Evolutionary conservation across 495 filamentous ascomycete species (phyloP), one percentile per base, ranked within the genome.

Genomic region (Xylona heveae): DNA sequence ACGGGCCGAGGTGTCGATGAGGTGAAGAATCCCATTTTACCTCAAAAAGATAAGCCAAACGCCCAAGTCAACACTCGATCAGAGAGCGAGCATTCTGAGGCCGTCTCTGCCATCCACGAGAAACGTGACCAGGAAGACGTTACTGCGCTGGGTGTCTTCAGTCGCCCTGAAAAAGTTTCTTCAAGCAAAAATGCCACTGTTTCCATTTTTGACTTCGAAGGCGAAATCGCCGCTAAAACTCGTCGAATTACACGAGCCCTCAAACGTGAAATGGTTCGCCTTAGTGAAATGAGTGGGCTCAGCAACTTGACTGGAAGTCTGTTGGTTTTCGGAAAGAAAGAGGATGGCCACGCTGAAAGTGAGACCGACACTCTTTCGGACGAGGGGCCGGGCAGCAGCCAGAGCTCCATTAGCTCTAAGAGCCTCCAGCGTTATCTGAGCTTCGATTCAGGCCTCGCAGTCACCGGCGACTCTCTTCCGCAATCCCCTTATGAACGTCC

Each of bases 301-400:
- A 37, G 34, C 30, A 41, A 28, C 14, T 24, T 41, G 16, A 38
- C 28, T 19, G 30, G 35, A 15, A 37, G 24, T 28, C 9, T 38
- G 15, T 33, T 37, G 14, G 21, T 34, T 23, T 9, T 38, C n/a
- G 17, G 19, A 19, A 18, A 37, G 24, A 20, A 14, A n/a, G 15
- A 24, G 7, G 23, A 27, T 19, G 24, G 15, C 10, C 10, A 25
- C 23, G 7, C 31, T 20, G 30, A 15, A 16, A 15, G 18, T 18
- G 16, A n/a, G 19, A 9, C 22, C 12, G 16, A 10, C 19, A 17
- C 13, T 12, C 10, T 22, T n/a, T 24, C 8, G 24, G 20, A 21
- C 24, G n/a, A 18, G 14, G 15, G n/a, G 31, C 28, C 26, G 35
- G 24, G 33, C 37, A 13, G 36, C 17, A 33, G 31, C 31, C 31